Conservation (phyloP, 2,329 filamentous ascomycete genomes). For the Lecanicillium sp. region DNA sequence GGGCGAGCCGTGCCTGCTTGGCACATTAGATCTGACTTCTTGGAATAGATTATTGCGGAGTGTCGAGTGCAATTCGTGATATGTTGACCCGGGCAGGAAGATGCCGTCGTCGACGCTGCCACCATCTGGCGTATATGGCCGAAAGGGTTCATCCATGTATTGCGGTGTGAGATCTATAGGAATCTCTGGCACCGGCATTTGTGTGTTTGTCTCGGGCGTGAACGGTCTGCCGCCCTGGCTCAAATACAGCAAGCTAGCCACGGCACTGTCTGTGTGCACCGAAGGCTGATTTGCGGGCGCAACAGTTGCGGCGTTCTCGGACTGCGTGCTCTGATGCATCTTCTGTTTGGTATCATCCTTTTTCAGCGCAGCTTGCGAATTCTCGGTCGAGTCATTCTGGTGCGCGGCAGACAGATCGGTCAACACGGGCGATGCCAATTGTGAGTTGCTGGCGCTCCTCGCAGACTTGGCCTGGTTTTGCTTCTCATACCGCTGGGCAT, state of each 20-base stretch:
- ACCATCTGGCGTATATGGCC: constrained; percentile 21
- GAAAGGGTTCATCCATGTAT: constrained; percentile 14
- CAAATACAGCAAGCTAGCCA: constrained; percentile 26
- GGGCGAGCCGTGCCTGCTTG: constrained; percentile 18
- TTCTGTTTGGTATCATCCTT: not conserved
- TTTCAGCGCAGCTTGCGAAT: not conserved
- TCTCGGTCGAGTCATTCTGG: not conserved
- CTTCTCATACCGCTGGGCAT: not conserved
- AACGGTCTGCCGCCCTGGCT: constrained; percentile 21
- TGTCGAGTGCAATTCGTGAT: constrained; percentile 37
- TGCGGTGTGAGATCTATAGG: constrained; percentile 13
- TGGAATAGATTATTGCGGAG: constrained; percentile 36
- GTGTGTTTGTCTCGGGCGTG: constrained; percentile 2
- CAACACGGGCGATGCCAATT: constrained; percentile 1
- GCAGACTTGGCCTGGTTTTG: not conserved
- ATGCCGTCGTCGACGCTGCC: constrained; percentile 29
- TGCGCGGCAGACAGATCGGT: not conserved
- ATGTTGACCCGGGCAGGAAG: constrained; percentile 38
- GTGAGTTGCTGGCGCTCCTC: constrained; percentile 2
- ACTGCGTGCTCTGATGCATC: constrained; percentile 12
- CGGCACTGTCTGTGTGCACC: constrained; percentile 26
- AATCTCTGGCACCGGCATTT: constrained; percentile 1
- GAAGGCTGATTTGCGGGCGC: constrained; percentile 1
- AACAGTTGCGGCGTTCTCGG: constrained; percentile 11
- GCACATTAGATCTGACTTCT: constrained; percentile 31